Evolutionary conservation across 805 yeast species (phyloP), one percentile per base, ranked within the genome.

Genomic region (Teunomyces tritomae): DNA sequence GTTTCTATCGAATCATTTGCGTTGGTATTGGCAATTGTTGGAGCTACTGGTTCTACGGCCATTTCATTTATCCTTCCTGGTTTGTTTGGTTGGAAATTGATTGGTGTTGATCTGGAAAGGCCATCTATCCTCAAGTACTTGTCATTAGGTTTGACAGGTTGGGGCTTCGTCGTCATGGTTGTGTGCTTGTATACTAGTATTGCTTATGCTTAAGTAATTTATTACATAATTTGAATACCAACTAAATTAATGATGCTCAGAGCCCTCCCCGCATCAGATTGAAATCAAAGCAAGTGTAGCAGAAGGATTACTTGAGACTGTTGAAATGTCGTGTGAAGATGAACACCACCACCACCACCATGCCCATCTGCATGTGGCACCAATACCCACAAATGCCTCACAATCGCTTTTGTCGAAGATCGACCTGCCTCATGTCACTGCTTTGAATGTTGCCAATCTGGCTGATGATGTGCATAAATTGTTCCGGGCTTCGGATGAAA

Each of bases 61-160:
- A 89, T 91, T 44, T 89, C 96, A 9, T 90, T 90, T 61, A 89
- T 89, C 27, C 73, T 90, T 41, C 97, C 97, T 0, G 97, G 97
- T 0, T 69, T 89, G 17, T 89, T 90, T 61, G 96, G 92, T 3
- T 89, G 79, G 67, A 83, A 79, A 56, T 72, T 90, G 49, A 78
- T 87, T 46, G 85, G 82, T n/a, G 67, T 79, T 4, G 77, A 73
- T 28, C 49, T 58, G 32, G 56, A 49, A 44, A 54, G 53, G 29
- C 57, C 58, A 41, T 46, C 70, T n/a, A 51, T 39, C 24, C 57
- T 78, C 46, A 78, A 77, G 55, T 63, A 61, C 44, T 68, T 74
- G n/a, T 82, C 89, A 17, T 62, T 85, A 50, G 70, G 67, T 0
- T 72, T 90, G 56, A 70, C 78, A 0, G 50, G 77, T 17, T 89